Base-by-base conservation (phyloP, 1,284 basidiomycete genomes). In the Boletus holoroseus region DNA sequence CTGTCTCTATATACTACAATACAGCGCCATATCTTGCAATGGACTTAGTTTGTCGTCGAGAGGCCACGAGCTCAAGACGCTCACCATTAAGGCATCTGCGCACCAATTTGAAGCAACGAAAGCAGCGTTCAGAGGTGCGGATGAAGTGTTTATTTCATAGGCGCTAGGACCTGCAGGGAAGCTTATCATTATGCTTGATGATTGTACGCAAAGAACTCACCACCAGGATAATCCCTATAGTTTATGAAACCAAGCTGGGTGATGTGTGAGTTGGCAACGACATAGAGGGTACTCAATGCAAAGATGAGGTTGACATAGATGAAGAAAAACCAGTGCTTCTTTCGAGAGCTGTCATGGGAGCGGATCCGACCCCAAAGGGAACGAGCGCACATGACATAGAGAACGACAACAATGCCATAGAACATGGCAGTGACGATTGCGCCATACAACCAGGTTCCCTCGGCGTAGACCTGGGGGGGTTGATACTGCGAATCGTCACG, bases 211-310 rank as follows among this genome's bases (percentile, higher is more conserved):
- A 5, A 15, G 18, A n/a, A 46, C 54, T 42, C 27, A 64, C 71
- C 70, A 7, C 70, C 71, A 3, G 70, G 69, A 41, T 63, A 71
- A 31, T 64, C 55, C 24, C 70, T 64, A 27, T 72, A 36, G 42
- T 68, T 60, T 47, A 73, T 66, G 54, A 68, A 73, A 36, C 61
- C 60, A 12, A 64, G 50, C 38, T 71, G 62, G 20, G 61, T 64
- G 45, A 70, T 62, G 15, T 60, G 45, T 0, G 57, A 39, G 26
- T 64, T 64, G 53, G 53, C 27, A 3, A 47, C 57, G 24, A 67
- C 52, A 41, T 67, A 64, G 46, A 73, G 41, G 5, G 69, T 68
- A 5, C 61, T 68, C 41, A 68, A 40, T 13, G 48, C 54, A 44
- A 73, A 70, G 22, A 73, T 13, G 38, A 63, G 16, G 26, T 56